Evolutionary conservation across 83 land plant species (phyloP).

Genomic region (Diphasiastrum complanatum): DNA sequence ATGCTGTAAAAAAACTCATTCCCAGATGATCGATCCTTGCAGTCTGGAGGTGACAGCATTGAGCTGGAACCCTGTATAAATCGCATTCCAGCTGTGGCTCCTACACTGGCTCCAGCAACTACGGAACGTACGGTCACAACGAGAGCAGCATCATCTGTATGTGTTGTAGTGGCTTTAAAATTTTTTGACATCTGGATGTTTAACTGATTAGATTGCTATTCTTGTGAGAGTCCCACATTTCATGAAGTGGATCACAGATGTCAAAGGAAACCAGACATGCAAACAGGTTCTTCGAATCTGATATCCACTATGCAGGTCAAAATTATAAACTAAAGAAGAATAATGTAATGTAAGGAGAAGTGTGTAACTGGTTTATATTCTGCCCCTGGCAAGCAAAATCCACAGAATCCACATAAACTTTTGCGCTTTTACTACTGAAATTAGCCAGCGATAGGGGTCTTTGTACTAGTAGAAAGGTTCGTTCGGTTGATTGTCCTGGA

Average conservation of each 20-base stretch:
- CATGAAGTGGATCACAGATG: too few relatives aligned
- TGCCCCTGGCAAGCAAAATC: too few relatives aligned
- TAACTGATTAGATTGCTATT: not conserved
- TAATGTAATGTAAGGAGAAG: too few relatives aligned
- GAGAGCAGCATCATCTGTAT: constrained; percentile 93
- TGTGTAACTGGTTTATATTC: too few relatives aligned
- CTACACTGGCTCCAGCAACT: constrained; percentile 97
- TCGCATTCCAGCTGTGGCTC: constrained; percentile 73
- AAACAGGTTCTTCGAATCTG: not conserved
- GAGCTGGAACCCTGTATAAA: constrained; percentile 86
- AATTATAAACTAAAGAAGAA: not conserved
- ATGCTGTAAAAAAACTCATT: too few relatives aligned
- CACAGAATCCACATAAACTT: too few relatives aligned
- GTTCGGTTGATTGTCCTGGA: too few relatives aligned
- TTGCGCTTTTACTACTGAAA: too few relatives aligned
- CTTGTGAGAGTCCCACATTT: not conserved
- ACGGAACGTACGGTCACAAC: constrained; percentile 95
- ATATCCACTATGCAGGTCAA: not conserved
- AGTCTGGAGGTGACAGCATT: constrained; percentile 66
- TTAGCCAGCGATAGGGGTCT: too few relatives aligned
- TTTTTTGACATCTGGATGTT: not conserved
- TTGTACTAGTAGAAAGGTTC: too few relatives aligned
- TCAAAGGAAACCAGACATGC: not conserved
- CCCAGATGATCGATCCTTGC: too few relatives aligned
- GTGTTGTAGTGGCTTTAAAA: not conserved